phyloP scores from a whole-genome alignment of 495 filamentous ascomycete genomes.

The Hapsidospora chrysogenum region DNA sequence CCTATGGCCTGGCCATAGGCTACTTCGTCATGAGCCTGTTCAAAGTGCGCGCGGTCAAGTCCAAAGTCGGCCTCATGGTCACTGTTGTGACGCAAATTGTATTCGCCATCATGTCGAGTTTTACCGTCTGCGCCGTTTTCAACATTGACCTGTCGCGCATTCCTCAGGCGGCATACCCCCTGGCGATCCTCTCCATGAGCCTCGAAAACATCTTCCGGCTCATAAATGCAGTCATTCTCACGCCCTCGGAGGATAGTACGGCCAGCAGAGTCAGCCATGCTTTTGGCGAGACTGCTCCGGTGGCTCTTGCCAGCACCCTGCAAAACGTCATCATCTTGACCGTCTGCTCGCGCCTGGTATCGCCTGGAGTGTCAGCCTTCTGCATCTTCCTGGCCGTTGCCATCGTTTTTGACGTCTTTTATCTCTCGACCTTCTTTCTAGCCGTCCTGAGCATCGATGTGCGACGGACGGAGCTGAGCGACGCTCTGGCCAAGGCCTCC shows the following conservation, averaged over 20 bases:
- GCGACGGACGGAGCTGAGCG: constrained; percentile 44
- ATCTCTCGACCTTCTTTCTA: constrained; percentile 54
- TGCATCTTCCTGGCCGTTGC: constrained; percentile 55
- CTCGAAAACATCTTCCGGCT: constrained; percentile 57
- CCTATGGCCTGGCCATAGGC: constrained; percentile 38
- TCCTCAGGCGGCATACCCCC: constrained; percentile 45
- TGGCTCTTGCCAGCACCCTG: constrained; percentile 39
- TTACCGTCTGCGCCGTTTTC: constrained; percentile 43
- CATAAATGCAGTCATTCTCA: constrained; percentile 52
- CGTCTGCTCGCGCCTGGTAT: constrained; percentile 37
- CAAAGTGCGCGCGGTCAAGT: constrained; percentile 49
- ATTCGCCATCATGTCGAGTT: constrained; percentile 48
- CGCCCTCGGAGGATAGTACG: constrained; percentile 41
- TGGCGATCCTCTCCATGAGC: constrained; percentile 53
- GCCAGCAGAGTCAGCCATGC: constrained; percentile 45
- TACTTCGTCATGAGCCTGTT: constrained; percentile 43
- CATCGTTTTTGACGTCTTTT: constrained; percentile 51
- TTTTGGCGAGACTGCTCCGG: constrained; percentile 49
- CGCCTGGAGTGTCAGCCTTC: constrained; percentile 46
- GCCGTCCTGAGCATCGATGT: constrained; percentile 61
- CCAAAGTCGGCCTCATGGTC: constrained; percentile 45
- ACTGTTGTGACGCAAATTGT: constrained; percentile 48
- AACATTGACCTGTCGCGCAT: constrained; percentile 44
- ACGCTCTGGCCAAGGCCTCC: constrained; percentile 27
- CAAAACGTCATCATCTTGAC: constrained; percentile 44